Evolutionary conservation across 2,329 filamentous ascomycete genomes (phyloP).

Genomic region (Cercospora zeae-maydis): DNA sequence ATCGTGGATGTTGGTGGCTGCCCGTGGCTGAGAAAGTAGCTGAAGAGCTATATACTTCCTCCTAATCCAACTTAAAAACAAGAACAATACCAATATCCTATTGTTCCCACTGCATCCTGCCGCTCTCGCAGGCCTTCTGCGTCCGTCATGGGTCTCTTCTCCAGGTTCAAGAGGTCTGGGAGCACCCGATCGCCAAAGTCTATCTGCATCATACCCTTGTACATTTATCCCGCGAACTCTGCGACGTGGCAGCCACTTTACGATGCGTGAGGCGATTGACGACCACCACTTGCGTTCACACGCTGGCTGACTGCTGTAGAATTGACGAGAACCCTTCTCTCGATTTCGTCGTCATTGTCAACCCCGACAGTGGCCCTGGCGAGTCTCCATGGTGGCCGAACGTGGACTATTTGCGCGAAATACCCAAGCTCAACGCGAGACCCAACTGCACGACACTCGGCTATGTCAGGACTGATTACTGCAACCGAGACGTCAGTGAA

Average conservation of each 20-base stretch:
- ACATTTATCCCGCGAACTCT: slow-evolving; percentile 24
- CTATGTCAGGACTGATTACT: slow-evolving; percentile 30
- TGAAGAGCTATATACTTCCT: not conserved
- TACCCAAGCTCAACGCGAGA: slow-evolving; percentile 28
- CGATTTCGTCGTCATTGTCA: slow-evolving; percentile 27
- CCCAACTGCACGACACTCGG: slow-evolving; percentile 30
- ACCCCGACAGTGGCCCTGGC: slow-evolving; percentile 28
- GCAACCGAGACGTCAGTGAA: slow-evolving; percentile 20
- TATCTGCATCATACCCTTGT: slow-evolving; percentile 23
- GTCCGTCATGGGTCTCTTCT: slow-evolving; percentile 9
- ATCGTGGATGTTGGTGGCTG: not conserved
- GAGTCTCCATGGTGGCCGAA: slow-evolving; percentile 23
- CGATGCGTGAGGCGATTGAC: slow-evolving; percentile 9
- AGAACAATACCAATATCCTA: not conserved
- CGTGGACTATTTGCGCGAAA: slow-evolving; percentile 27
- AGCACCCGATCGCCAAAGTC: slow-evolving; percentile 15
- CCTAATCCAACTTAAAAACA: not conserved
- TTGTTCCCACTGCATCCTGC: not conserved
- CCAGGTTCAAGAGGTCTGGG: slow-evolving; percentile 6
- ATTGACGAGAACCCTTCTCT: slow-evolving; percentile 24
- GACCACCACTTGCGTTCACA: not conserved
- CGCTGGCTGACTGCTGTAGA: not conserved
- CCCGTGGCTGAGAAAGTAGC: not conserved
- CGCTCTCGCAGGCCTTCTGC: not conserved
- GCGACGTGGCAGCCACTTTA: slow-evolving; percentile 24